Evolutionary conservation across 208 protist species (phyloP).

Genomic region (Leishmania arabica): DNA sequence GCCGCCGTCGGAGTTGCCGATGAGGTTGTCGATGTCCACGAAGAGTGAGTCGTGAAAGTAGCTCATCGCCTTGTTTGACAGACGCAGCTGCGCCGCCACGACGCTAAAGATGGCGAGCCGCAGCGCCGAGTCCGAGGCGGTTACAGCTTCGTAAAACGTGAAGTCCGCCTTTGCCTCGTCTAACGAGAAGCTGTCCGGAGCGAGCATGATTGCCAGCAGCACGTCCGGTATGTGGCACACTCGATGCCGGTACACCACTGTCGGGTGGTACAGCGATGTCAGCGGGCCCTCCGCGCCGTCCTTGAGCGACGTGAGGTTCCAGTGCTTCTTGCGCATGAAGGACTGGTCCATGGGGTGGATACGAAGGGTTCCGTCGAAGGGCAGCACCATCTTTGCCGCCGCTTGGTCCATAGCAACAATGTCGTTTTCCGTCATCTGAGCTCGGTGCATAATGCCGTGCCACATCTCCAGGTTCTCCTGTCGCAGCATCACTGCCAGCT

Average conservation of each 20-base stretch:
- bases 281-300: constrained; percentile 41
- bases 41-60: constrained; percentile 60
- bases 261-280: constrained; percentile 73
- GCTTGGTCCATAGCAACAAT: constrained; percentile 75
- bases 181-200: constrained; percentile 69
- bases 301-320: constrained; percentile 69
- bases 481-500: constrained; percentile 56
- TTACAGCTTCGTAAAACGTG: constrained; percentile 88
- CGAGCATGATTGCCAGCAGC: constrained; percentile 78
- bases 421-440: constrained; percentile 74
- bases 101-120: constrained; percentile 75
- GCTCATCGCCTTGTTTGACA: constrained; percentile 64
- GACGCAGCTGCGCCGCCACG: constrained; percentile 59
- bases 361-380: constrained; percentile 81
- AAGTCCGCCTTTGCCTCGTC: constrained; percentile 86
- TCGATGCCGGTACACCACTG: constrained; percentile 85
- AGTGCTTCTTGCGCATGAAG: constrained; percentile 89
- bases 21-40: constrained; percentile 78
- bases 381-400: constrained; percentile 66
- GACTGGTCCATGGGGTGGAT: constrained; percentile 87
- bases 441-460: constrained; percentile 61
- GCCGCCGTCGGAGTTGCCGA: constrained; percentile 73
- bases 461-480: constrained; percentile 64
- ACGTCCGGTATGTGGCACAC: constrained; percentile 88
- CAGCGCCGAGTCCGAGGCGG: constrained; percentile 78